Percentiles rank a stretch among this genome's conserved stretches.
These are phyloP conservation scores for Persicaria tinctoria DNA, from an alignment of 148 eudicot species.

Conservation along the genomic window DNA sequence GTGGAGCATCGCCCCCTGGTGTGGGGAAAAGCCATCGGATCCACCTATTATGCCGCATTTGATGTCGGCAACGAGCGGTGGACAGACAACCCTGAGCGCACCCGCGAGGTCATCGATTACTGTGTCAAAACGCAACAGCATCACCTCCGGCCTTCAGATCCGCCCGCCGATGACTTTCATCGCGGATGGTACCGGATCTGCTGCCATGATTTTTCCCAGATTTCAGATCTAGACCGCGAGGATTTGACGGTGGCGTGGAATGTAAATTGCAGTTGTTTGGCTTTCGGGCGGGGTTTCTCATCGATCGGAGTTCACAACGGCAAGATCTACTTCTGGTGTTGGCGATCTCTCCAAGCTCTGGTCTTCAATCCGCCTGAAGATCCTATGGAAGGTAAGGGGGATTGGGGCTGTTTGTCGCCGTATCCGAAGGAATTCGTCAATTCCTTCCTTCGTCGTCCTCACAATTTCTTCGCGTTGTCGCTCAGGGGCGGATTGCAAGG, in stretches of 20 bases:
- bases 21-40: conserved; percentile 5
- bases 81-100: not conserved
- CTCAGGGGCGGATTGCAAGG: not conserved
- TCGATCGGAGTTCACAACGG: not conserved
- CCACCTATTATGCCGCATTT: conserved; percentile 3
- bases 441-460: conserved; percentile 5
- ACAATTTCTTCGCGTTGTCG: not conserved
- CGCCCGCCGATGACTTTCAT: not conserved
- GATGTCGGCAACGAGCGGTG: conserved; percentile 6
- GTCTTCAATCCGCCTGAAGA: conserved; percentile 1
- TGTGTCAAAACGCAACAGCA: conserved; percentile 3
- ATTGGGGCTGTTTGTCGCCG: conserved; percentile 4
- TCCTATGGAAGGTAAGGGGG: not conserved
- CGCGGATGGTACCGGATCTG: conserved; percentile 3
- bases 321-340: conserved; percentile 7
- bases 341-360: conserved; percentile 7
- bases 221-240: not conserved
- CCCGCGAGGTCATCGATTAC: conserved; percentile 3
- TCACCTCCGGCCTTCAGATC: not conserved
- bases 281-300: conserved; percentile 1
- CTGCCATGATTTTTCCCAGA: not conserved
- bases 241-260: not conserved
- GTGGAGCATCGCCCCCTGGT: not conserved
- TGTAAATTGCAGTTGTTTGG: not conserved
- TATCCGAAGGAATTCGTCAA: conserved; percentile 8